Evolutionary conservation across 345 rosid genomes (phyloP), one percentile per base, ranked within the genome.

Genomic region (Corymbia maculata): DNA sequence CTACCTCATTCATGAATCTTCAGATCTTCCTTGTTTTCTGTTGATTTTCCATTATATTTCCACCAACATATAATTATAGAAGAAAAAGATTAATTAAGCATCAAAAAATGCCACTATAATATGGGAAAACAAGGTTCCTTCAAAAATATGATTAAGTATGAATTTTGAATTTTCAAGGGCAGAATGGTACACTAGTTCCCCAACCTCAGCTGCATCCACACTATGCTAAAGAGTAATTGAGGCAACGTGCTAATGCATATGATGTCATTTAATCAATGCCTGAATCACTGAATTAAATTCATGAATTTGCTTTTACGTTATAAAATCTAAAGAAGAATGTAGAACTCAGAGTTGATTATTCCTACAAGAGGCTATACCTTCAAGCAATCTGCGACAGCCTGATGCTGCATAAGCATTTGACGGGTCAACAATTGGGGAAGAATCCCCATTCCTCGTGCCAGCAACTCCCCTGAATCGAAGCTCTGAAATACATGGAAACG

Each of bases 391-490:
- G 85, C 92, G 90, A 64, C 87, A 88, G 30, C 85, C 88, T 53
- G 92, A 90, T 44, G 93, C 90, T n/a, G 91, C 89, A 79, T 57
- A 88, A 42, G 92, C 84, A 61, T 68, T 79, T 2, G 91, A 52
- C 15, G 90, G 92, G 70, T 88, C 89, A 17, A 86, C 89, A 53
- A 88, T 61, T 5, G 93, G 92, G 8, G 95, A 93, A 28, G 93
- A 87, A 9, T 86, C 92, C 57, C 89, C 89, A 6, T 90, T 90
- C 85, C 87, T 89, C 16, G 59, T 89, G 80, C 55, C 79, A 42
- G 88, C 45, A 44, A 82, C 88, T 88, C 89, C 90, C 57, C 90
- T 89, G 36, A 88, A 87, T 32, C 85, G 86, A 86, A 88, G 30
- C 32, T 91, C 88, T 3, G 95, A 89, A 86, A 91, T 90, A 85